Evolutionary conservation across 495 filamentous ascomycete species (phyloP), one percentile per base, ranked within the genome.

Genomic region (Physcia stellaris): DNA sequence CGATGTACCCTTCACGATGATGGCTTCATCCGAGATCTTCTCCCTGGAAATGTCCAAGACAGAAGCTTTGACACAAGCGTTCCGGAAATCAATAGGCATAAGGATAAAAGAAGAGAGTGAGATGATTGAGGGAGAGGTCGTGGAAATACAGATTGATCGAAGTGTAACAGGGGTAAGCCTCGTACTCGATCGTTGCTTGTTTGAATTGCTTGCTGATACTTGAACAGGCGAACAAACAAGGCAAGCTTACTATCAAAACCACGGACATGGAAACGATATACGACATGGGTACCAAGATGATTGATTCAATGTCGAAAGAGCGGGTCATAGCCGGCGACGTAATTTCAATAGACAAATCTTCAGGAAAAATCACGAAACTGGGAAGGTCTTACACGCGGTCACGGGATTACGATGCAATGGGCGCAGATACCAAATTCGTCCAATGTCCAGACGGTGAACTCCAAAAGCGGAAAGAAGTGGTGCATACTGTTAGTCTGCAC

Each of bases 181-280:
- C 11, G 21, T 20, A 46, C 5, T 31, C 27, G 11, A 15, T 21
- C 5, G 22, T 17, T 22, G n/a, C 12, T 20, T 10, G 9, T n/a
- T n/a, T n/a, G 10, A 32, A 0, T 23, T 18, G 5, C 9, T 19
- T 10, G 19, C 35, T 29, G 24, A 13, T 17, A 15, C 41, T 46
- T 29, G 44, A 22, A 17, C 36, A 82, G 77, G 73, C 71, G 45
- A 86, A 85, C 57, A 95, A 94, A 68, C 87, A 94, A 70, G 90
- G 90, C 48, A 99, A 96, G 60, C 80, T 99, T 46, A 99, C 90
- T 6, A 94, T 99, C 61, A 99, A 96, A 60, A 99, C 90, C 15
- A 94, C 88, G 48, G 92, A 99, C 54, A 99, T 99, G 90, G 90
- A 99, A 61, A 94, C 90, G 15, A 84, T 96, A 49, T 98, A 95